Conservation (phyloP, 2,329 filamentous ascomycete genomes). For the Cladosporium sp. region DNA sequence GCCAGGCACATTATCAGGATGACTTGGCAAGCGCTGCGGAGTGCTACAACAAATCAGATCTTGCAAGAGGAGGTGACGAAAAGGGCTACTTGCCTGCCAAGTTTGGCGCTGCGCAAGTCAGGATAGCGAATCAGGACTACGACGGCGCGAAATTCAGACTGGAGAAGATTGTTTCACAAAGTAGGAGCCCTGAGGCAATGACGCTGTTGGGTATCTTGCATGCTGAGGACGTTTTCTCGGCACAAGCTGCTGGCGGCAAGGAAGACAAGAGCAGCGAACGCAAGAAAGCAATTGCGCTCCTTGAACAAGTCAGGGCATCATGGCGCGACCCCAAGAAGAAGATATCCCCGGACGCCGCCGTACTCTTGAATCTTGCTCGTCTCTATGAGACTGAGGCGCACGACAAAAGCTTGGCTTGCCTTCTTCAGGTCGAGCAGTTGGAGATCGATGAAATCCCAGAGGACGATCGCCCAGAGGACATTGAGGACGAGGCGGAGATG, state of each 20-base stretch:
- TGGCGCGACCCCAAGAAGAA: slow-evolving; percentile 95
- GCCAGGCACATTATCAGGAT: slow-evolving; percentile 82
- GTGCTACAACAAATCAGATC: slow-evolving; percentile 85
- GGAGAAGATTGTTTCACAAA: slow-evolving; percentile 88
- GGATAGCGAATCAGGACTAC: slow-evolving; percentile 75
- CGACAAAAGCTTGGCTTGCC: slow-evolving; percentile 85
- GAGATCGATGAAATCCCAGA: slow-evolving; percentile 74
- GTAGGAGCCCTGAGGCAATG: slow-evolving; percentile 82
- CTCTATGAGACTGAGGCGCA: slow-evolving; percentile 82
- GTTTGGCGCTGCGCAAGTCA: slow-evolving; percentile 86
- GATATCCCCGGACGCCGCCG: slow-evolving; percentile 72
- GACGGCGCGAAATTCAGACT: slow-evolving; percentile 89
- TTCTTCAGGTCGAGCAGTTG: slow-evolving; percentile 86
- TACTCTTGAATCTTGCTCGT: slow-evolving; percentile 84
- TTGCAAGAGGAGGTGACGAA: slow-evolving; percentile 86
- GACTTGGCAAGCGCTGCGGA: slow-evolving; percentile 72
- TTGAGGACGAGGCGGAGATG: slow-evolving; percentile 32
- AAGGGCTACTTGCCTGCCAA: slow-evolving; percentile 90
- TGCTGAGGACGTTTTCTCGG: slow-evolving; percentile 87
- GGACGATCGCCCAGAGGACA: slow-evolving; percentile 55
- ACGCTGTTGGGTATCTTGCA: slow-evolving; percentile 85
- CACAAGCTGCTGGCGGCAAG: slow-evolving; percentile 64
- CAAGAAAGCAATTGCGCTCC: slow-evolving; percentile 77
- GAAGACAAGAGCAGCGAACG: slow-evolving; percentile 83
- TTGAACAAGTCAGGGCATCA: slow-evolving; percentile 77